phyloP scores from a whole-genome alignment of 2,329 filamentous ascomycete genomes.

The Aschersonia sp. region DNA sequence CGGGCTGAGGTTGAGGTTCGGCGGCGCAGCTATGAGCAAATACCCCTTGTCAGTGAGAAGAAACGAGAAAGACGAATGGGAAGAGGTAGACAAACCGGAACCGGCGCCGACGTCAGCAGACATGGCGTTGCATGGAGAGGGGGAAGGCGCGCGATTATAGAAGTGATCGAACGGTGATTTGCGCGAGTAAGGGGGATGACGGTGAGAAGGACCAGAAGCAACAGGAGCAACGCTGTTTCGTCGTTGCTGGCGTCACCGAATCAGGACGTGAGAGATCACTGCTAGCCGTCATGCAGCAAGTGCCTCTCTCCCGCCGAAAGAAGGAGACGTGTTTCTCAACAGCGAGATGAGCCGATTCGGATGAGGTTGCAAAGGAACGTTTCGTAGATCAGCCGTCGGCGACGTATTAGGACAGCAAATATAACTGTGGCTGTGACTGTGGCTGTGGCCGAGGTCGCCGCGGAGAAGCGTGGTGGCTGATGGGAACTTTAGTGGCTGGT shows the following conservation, averaged over 20 bases:
- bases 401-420: no score
- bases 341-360: background rate
- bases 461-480: no score
- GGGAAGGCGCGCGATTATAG: background rate
- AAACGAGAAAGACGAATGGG: background rate
- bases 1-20: slow-evolving; percentile 69
- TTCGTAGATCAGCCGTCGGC: no score
- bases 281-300: background rate
- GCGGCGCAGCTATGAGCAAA: slow-evolving; percentile 33
- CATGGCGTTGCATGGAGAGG: slow-evolving; percentile 8
- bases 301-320: background rate
- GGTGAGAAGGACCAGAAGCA: no score
- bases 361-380: no score
- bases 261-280: background rate
- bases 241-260: background rate
- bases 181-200: no score
- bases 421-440: no score
- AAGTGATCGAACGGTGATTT: no score
- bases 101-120: slow-evolving; percentile 11
- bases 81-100: slow-evolving; percentile 7
- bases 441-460: no score
- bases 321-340: background rate
- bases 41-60: slow-evolving; percentile 5
- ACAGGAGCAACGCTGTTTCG: no score
- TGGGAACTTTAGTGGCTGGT: no score